Evolutionary conservation across 495 filamentous ascomycete species (phyloP), one percentile per base, ranked within the genome.

Genomic region (Penicillium canescens): DNA sequence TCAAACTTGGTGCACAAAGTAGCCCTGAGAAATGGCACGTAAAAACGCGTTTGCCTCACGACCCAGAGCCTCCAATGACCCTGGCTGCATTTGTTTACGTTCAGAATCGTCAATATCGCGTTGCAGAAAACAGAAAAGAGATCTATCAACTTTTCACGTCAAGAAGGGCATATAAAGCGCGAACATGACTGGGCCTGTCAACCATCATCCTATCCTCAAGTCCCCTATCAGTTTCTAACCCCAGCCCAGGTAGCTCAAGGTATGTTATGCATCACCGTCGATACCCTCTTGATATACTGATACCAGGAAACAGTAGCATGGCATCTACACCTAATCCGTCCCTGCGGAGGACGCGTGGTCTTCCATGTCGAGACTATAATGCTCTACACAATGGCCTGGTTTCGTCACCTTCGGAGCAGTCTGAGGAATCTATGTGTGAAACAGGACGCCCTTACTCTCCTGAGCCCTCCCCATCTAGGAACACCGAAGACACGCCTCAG

Each of bases 341-440:
- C 28, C 8, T 41, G 51, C 42, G 51, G 20, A 46, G 23, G 42
- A 54, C 51, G 33, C 51, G 51, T 36, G 51, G 51, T 41, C 36
- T 54, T 54, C 42, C 51, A 41, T 42, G 51, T 41, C 51, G 51
- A 13, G 51, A 54, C 42, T 54, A 54, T 31, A 54, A 54, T 54
- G 42, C 42, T 46, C 34, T 46, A 28, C 28, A 54, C n/a, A 54
- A 54, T 46, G 51, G 42, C 51, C 26, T 51, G 38, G 39, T 42
- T 43, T 36, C 26, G 5, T 42, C 38, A 13, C 36, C 38, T 42
- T 50, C 47, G 14, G 20, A 50, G 37, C 47, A 42, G 21, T 50
- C 23, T 31, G 47, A 50, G 21, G 47, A 42, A 50, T 34, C 23
- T n/a, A 42, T 50, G 37, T 23, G 47, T 50, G 47, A 50, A 33